phyloP scores from a whole-genome alignment of 176 grass and related monocot species.

The Guadua angustifolia region DNA sequence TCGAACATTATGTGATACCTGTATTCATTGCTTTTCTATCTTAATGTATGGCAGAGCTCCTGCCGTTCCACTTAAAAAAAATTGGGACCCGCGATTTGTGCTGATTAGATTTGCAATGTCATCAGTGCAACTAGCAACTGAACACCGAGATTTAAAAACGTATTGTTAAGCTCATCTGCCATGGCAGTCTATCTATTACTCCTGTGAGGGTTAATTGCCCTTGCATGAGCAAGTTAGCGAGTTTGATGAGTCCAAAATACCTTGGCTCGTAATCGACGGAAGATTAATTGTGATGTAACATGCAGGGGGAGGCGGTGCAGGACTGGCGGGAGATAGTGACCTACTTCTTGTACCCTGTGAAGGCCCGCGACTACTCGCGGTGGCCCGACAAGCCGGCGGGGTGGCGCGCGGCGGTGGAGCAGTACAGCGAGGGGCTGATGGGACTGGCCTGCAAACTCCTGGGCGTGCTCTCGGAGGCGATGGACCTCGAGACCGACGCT shows the following conservation, averaged over 20 bases:
- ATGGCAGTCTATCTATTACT: not conserved
- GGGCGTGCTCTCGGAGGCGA: constrained; percentile 81
- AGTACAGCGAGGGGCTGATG: constrained; percentile 83
- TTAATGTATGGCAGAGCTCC: no score
- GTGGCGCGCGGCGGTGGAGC: constrained; percentile 68
- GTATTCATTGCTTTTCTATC: no score
- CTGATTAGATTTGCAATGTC: not conserved
- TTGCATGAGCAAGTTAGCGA: no score
- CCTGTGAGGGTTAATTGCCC: no score
- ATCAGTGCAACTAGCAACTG: not conserved
- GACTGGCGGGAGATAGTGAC: constrained; percentile 95
- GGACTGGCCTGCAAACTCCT: constrained; percentile 68
- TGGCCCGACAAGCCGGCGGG: constrained; percentile 87
- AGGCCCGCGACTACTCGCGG: constrained; percentile 67
- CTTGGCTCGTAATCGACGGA: no score
- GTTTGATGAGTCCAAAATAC: no score
- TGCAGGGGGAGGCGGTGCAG: constrained; percentile 83
- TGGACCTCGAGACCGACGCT: constrained; percentile 69
- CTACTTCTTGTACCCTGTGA: constrained; percentile 89
- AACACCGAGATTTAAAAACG: not conserved
- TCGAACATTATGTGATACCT: no score
- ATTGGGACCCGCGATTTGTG: not conserved
- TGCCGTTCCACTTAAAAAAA: no score
- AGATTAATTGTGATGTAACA: no score
- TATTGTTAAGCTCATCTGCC: not conserved